Evolutionary conservation across 2,329 filamentous ascomycete genomes (phyloP), one percentile per base, ranked within the genome.

Genomic region (Scortechinia acanthostroma): DNA sequence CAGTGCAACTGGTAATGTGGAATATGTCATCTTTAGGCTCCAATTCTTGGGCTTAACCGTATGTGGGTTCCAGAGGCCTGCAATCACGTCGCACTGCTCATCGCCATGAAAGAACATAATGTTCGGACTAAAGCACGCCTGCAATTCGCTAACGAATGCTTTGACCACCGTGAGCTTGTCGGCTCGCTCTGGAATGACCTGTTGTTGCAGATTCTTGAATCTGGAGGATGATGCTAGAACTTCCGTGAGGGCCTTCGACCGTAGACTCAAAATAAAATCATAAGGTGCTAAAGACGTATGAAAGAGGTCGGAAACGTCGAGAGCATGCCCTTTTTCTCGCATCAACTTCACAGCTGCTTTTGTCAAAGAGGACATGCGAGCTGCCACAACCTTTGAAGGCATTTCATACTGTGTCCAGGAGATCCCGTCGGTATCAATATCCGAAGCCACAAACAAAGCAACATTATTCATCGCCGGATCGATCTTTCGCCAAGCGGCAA

Each of bases 401-500:
- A 19, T 19, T 19, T 71, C 69, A 45, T 76, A 75, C 43, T 89
- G 77, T 0, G 86, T 95, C 74, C 89, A 97, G 1, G 84, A 85
- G 5, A 83, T 79, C 3, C 93, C 93, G 25, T 85, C 86, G 3
- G 69, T 65, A 54, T 96, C 90, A 50, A 87, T 69, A 45, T 87
- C 86, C 0, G 88, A 90, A 2, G 89, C 89, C 3, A 85, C 85
- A 55, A 96, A 87, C 30, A 97, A 68, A 16, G 86, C 83, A 2
- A 88, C 78, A 49, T 81, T 82, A 63, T 93, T 95, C 82, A 97
- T 87, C 45, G 76, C 80, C 1, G 91, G 90, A 56, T 98, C 93
- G 45, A 93, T 82, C 51, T 86, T 88, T 47, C 93, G 77, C 88
- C 89, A 95, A 14, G 85, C 83, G 49, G 88, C 80, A 47, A 97